Evolutionary conservation across 495 filamentous ascomycete species (phyloP), one percentile per base, ranked within the genome.

Genomic region (Apodospora peruviana): DNA sequence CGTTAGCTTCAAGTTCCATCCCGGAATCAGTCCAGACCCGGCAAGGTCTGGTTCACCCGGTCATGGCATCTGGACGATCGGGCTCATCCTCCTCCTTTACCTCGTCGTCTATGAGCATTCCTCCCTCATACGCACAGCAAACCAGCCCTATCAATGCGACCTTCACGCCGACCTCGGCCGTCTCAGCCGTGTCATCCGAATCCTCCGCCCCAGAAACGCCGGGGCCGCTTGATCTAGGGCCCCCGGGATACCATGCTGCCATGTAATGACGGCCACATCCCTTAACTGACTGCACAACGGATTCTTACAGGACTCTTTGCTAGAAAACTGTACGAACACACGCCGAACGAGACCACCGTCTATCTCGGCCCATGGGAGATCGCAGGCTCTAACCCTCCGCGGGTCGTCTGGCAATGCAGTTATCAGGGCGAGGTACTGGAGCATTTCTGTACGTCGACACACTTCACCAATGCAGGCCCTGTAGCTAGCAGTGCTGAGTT

Each of bases 351-450:
- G 43, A 56, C 50, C 27, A 66, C 62, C 5, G 53, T 68, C 37
- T 68, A 66, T 45, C 65, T 68, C 18, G 65, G 65, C 40, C 65
- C 65, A 8, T 68, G 62, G 62, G 65, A 68, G 47, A 55, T 68
- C 9, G 48, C 59, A 3, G 53, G 51, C 22, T 48, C 55, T 34
- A 53, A 58, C 25, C 53, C 58, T 2, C 58, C 62, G 8, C 58
- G 62, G 4, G 46, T 68, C 4, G 40, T 62, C 22, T 68, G 65
- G 65, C 63, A 64, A 35, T 64, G 65, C 38, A 62, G 58, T 32
- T 68, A 68, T 40, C 54, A 54, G 21, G 60, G 65, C 53, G 62
- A 68, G 48, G 50, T 59, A 24, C 55, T 68, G 25, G 65, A 68
- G 27, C 65, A 68, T 42, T 66, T 59, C 39, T 45, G 65, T 68